These are phyloP conservation scores for Asclepias syriaca DNA, from an alignment of 257 asterid genomes.

Conservation along the genomic window DNA sequence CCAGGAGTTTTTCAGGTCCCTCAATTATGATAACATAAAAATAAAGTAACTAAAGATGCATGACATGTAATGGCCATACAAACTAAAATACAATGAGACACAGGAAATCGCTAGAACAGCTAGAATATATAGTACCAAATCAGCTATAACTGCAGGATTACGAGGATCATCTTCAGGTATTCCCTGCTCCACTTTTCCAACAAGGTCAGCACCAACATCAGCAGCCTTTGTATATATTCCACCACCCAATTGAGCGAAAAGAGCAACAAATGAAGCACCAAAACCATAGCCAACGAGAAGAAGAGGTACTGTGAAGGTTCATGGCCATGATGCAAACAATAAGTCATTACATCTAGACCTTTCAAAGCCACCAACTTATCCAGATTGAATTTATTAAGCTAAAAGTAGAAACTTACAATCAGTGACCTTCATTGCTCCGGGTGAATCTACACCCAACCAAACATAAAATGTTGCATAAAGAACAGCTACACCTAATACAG, in stretches of 20 bases:
- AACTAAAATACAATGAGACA: neutral
- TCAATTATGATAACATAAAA: neutral
- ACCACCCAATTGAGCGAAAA: conserved; percentile 99
- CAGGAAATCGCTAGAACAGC: neutral
- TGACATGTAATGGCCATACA: neutral
- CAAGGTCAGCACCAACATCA: conserved; percentile 99
- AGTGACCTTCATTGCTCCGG: conserved; percentile 83
- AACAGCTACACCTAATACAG: conserved; percentile 88
- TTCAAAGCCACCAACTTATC: neutral
- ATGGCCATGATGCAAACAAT: conserved; percentile 5
- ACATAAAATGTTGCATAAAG: conserved; percentile 85
- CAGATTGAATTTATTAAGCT: conserved; percentile 13
- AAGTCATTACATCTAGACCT: conserved; percentile 4
- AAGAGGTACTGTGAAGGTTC: conserved; percentile 73
- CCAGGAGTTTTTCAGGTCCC: conserved; percentile 6
- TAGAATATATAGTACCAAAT: conserved; percentile 50
- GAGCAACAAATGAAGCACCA: conserved; percentile 99
- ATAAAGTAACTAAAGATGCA: neutral
- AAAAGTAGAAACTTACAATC: conserved; percentile 60
- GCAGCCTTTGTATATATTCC: conserved; percentile 97
- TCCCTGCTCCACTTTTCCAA: conserved; percentile 98
- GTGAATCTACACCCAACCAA: conserved; percentile 83
- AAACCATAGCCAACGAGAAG: conserved; percentile 99
- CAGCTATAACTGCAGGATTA: conserved; percentile 98
- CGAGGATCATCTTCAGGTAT: conserved; percentile 99